Evolutionary conservation across 345 rosid species (phyloP).

Genomic region (Rhodamnia rubescens): DNA sequence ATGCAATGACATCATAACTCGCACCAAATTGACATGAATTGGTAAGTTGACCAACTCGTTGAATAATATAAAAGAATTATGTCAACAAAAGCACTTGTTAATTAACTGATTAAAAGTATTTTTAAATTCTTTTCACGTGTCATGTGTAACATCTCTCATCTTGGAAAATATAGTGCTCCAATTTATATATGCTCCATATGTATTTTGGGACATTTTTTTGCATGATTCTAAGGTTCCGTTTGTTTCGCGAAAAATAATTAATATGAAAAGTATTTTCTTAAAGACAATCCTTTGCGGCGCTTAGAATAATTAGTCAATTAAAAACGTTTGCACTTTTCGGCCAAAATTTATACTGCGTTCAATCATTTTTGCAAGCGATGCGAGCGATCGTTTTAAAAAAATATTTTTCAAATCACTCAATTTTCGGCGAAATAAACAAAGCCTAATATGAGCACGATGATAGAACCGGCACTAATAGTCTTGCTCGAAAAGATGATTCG

Average conservation of each 20-base stretch:
- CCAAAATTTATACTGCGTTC: too few relatives aligned
- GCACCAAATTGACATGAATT: not conserved
- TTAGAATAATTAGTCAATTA: too few relatives aligned
- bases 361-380: too few relatives aligned
- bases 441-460: not conserved
- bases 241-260: too few relatives aligned
- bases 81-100: not conserved
- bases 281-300: too few relatives aligned
- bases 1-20: not conserved
- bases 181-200: not conserved
- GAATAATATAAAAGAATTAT: not conserved
- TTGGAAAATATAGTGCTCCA: not conserved
- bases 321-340: too few relatives aligned
- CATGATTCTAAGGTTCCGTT: too few relatives aligned
- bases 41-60: not conserved
- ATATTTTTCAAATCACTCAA: too few relatives aligned
- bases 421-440: too few relatives aligned
- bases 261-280: too few relatives aligned
- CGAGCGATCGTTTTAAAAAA: too few relatives aligned
- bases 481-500: conserved; percentile 61
- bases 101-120: not conserved
- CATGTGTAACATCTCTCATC: not conserved
- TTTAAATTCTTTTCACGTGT: not conserved
- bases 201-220: too few relatives aligned
- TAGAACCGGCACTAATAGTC: not conserved